Conservation (phyloP, 345 rosid genomes). For the Linum lewisii region DNA sequence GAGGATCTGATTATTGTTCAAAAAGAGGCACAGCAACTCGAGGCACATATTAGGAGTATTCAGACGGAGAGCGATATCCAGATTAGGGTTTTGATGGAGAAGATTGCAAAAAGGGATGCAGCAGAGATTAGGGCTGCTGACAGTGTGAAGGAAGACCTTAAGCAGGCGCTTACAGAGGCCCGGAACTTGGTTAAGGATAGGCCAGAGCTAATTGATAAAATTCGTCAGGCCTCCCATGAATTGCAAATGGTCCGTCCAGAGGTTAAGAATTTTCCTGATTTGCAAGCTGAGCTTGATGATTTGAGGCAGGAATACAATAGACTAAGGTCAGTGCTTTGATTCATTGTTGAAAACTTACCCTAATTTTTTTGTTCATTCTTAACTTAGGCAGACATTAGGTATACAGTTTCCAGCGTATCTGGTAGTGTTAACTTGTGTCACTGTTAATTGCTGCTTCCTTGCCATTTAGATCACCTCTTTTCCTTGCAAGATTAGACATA, state of each 20-base stretch:
- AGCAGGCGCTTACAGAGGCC: conserved; percentile 56
- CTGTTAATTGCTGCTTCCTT: neutral
- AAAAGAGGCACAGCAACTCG: conserved; percentile 46
- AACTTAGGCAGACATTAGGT: too few relatives aligned
- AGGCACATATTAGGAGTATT: conserved; percentile 60
- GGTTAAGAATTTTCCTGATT: conserved; percentile 38
- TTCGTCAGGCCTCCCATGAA: conserved; percentile 50
- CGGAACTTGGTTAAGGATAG: conserved; percentile 50
- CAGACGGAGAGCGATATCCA: conserved; percentile 70
- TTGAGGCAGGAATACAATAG: conserved; percentile 54
- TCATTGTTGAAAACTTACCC: neutral
- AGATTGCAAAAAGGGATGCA: conserved; percentile 50
- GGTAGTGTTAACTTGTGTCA: neutral
- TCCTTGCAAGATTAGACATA: too few relatives aligned
- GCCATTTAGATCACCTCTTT: neutral
- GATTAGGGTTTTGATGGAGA: conserved; percentile 53
- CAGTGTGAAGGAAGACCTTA: conserved; percentile 54
- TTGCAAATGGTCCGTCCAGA: conserved; percentile 35
- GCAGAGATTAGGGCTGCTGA: conserved; percentile 48
- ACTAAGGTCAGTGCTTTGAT: conserved; percentile 43
- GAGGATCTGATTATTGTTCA: conserved; percentile 47
- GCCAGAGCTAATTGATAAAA: conserved; percentile 46
- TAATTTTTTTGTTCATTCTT: neutral
- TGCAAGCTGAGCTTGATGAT: conserved; percentile 49
- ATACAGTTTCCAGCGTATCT: too few relatives aligned